Evolutionary conservation across 352 stramenopile species (phyloP).

Genomic region (Phytophthora pinifolia): DNA sequence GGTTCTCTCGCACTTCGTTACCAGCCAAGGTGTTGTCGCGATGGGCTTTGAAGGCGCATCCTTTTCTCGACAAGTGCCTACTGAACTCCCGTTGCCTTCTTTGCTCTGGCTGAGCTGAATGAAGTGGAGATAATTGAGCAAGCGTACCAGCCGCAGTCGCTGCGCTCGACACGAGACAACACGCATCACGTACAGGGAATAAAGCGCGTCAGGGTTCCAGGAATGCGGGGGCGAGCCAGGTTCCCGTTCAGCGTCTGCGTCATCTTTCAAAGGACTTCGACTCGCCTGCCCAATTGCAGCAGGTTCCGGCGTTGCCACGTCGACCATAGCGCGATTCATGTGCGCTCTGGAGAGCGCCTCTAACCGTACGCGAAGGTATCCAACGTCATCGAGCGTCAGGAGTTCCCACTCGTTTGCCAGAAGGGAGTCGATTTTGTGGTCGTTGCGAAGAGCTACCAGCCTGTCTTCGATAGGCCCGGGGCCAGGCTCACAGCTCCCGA

Average conservation of each 20-base stretch:
- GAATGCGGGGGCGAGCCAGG: no score
- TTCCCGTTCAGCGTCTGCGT: no score
- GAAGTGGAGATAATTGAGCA: slow-evolving; percentile 57
- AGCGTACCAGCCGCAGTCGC: slow-evolving; percentile 39
- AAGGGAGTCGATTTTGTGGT: slow-evolving; percentile 34
- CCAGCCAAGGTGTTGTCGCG: slow-evolving; percentile 5
- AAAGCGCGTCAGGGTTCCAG: slow-evolving; percentile 32
- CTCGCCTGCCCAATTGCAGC: not conserved
- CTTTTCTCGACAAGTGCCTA: not conserved
- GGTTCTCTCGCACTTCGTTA: slow-evolving; percentile 20
- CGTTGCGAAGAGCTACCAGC: slow-evolving; percentile 14
- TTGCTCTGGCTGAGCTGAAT: slow-evolving; percentile 20
- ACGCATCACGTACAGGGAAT: slow-evolving; percentile 42
- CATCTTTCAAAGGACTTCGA: not conserved
- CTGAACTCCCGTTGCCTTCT: not conserved
- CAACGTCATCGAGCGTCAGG: slow-evolving; percentile 32
- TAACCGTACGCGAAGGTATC: slow-evolving; percentile 39
- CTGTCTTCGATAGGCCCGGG: slow-evolving; percentile 1
- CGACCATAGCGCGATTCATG: slow-evolving; percentile 38
- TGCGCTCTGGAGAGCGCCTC: slow-evolving; percentile 37
- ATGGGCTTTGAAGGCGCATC: not conserved
- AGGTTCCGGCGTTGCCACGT: slow-evolving; percentile 12
- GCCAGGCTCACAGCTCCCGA: slow-evolving; percentile 16
- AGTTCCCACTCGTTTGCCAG: slow-evolving; percentile 45
- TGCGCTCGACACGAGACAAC: slow-evolving; percentile 41